phyloP scores from a whole-genome alignment of 129 eudicot species.

The Logfia minima region DNA sequence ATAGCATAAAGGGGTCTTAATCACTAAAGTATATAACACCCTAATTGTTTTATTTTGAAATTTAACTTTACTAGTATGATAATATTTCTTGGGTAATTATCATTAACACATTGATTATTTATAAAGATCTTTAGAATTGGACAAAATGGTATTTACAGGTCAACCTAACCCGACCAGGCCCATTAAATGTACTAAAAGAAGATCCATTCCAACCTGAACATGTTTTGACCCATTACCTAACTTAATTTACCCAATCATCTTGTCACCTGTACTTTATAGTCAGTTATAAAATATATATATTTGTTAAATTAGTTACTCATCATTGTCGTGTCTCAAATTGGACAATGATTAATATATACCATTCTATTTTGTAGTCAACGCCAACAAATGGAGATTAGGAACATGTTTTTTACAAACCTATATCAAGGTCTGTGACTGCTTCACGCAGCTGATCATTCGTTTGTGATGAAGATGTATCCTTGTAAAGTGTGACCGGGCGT shows the following conservation, averaged over 20 bases:
- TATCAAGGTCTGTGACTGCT: background rate
- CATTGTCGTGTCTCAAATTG: background rate
- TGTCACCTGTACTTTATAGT: background rate
- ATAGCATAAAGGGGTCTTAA: background rate
- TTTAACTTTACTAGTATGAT: no score
- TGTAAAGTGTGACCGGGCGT: background rate
- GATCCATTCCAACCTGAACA: background rate
- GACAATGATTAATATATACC: background rate
- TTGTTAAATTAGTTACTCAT: background rate
- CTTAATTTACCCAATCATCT: background rate
- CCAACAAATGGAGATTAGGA: background rate
- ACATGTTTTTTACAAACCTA: background rate
- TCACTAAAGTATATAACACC: background rate
- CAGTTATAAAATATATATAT: background rate
- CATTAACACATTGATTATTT: background rate
- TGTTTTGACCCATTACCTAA: background rate
- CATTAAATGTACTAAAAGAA: background rate
- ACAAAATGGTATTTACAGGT: background rate
- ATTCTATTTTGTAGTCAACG: conserved; percentile 1
- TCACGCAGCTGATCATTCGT: background rate
- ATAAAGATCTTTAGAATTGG: background rate
- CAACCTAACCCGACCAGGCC: background rate
- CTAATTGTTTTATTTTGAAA: background rate
- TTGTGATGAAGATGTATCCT: background rate
- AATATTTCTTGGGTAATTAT: background rate